These are phyloP conservation scores for Chamaenerion angustifolium DNA, from an alignment of 345 rosid species.

Conservation along the genomic window DNA sequence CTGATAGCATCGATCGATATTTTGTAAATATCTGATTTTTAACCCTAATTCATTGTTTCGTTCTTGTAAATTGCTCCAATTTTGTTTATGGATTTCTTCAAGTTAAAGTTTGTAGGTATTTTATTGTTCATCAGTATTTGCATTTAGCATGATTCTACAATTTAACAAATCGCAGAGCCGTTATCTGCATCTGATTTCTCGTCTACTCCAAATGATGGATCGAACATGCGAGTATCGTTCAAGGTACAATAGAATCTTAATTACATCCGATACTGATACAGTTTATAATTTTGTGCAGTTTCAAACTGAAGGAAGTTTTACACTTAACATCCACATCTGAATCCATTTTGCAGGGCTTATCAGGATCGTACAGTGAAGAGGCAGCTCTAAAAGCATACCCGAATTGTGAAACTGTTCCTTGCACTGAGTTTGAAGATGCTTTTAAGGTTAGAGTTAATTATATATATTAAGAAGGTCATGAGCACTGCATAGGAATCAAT, in stretches of 20 bases:
- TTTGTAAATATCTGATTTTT: neutral
- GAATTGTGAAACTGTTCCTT: slow-evolving; percentile 41
- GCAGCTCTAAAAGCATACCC: slow-evolving; percentile 64
- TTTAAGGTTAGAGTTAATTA: slow-evolving; percentile 27
- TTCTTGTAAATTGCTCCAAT: too few species aligned
- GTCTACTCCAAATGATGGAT: slow-evolving; percentile 14
- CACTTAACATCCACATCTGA: neutral
- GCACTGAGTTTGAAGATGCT: slow-evolving; percentile 42
- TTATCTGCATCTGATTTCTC: slow-evolving; percentile 35
- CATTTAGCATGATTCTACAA: slow-evolving; percentile 1
- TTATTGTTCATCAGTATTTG: too few species aligned
- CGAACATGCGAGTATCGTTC: slow-evolving; percentile 31
- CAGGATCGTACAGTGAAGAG: slow-evolving; percentile 43
- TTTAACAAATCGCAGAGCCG: slow-evolving; percentile 23
- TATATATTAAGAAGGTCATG: neutral
- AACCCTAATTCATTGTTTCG: neutral
- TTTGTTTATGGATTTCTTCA: neutral
- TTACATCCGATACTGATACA: neutral
- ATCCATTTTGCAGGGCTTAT: slow-evolving; percentile 25
- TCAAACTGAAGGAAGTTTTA: neutral
- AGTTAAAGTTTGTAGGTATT: neutral
- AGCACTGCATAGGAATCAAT: neutral
- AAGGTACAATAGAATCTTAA: slow-evolving; percentile 19
- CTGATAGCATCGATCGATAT: neutral
- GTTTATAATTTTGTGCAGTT: neutral